Base-by-base conservation (phyloP, 2,329 filamentous ascomycete species). In the Malbranchea zuffiana region DNA sequence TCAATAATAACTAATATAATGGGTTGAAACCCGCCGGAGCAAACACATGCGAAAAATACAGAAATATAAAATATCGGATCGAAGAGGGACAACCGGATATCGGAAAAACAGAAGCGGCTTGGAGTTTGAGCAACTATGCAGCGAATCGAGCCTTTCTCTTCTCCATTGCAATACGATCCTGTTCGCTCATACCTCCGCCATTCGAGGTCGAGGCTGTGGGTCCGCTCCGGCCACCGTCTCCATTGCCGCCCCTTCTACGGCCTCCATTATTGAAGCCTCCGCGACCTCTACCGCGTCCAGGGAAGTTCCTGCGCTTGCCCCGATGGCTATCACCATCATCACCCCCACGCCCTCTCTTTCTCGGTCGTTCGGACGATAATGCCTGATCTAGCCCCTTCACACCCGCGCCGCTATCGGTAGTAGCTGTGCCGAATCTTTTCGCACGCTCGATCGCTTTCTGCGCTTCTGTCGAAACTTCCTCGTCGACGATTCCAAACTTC, bases 111-210 rank as follows among this genome's bases (percentile, higher is more conserved):
- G n/a, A n/a, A n/a, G n/a, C n/a, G n/a, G n/a, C n/a, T n/a, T n/a
- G n/a, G n/a, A n/a, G n/a, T n/a, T n/a, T 25, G 23, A 7, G 23
- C 6, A 21, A 37, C 19, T 30, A 27, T 23, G 18, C 33, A 11
- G 36, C 55, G 46, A 69, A 69, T 35, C 63, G 58, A 53, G 64
- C 63, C 55, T 65, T 68, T 47, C 66, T 58, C 37, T 62, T 63
- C 42, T 69, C 66, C 46, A 66, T 51, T 4, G 63, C 64, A 35
- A 48, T 38, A 34, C 45, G 45, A 47, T 68, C 65, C 45, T 63
- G 59, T 24, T 67, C 62, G 39, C 54, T 62, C 43, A n/a, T n/a
- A n/a, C n/a, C n/a, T n/a, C 27, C 25, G 16, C 13, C 24, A 18
- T 28, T 32, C 28, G n/a, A n/a, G n/a, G n/a, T n/a, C n/a, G n/a